Evolutionary conservation across 331 rosid genomes (phyloP).

Genomic region (Rosa hybrid): DNA sequence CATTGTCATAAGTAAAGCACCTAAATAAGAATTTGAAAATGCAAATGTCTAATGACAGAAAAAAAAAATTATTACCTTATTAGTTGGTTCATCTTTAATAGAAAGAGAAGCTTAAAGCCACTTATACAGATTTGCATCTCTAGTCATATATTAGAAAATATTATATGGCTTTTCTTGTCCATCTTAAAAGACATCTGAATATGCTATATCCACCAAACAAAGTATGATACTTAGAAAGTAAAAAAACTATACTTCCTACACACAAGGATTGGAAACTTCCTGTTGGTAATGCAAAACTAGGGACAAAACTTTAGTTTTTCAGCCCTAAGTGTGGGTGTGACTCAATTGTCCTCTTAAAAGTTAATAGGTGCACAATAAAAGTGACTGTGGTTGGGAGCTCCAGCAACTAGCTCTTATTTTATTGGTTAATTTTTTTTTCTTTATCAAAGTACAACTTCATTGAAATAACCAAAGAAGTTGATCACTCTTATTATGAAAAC

Average conservation of each 20-base stretch:
- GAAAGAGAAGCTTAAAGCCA: background rate
- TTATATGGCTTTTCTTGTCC: background rate
- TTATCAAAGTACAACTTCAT: background rate
- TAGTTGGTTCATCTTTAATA: background rate
- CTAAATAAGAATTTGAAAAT: background rate
- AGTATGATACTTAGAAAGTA: background rate
- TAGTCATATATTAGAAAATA: background rate
- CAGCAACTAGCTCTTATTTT: background rate
- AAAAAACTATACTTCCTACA: background rate
- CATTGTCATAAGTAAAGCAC: background rate
- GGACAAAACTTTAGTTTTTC: background rate
- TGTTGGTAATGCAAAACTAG: background rate
- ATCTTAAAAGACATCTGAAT: background rate
- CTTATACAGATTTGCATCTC: background rate
- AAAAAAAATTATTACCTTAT: background rate
- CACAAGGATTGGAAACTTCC: background rate
- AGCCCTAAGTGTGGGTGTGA: background rate
- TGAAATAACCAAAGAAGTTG: constrained; percentile 1
- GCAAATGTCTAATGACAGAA: background rate
- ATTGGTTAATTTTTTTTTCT: background rate
- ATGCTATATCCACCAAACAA: background rate
- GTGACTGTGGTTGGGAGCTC: background rate
- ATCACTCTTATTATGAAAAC: constrained; percentile 17
- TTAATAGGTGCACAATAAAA: background rate
- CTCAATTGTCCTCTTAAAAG: background rate